Evolutionary conservation across 345 rosid species (phyloP).

Genomic region (Bruguiera parviflora): DNA sequence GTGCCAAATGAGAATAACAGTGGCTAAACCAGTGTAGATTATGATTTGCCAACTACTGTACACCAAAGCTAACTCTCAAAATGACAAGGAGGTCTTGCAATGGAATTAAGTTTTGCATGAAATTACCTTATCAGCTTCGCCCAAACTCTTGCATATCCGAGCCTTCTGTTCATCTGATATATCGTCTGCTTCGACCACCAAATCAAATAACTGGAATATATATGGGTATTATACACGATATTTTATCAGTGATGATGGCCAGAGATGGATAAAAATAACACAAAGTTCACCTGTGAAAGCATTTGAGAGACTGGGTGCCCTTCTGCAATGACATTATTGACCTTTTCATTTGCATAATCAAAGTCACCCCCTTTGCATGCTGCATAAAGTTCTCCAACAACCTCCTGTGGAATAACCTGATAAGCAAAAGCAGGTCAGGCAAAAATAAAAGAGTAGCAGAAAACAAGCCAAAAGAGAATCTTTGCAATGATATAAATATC

Average conservation of each 20-base stretch:
- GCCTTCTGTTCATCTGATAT: constrained; percentile 86
- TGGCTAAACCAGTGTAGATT: too few relatives aligned
- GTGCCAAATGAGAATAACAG: too few relatives aligned
- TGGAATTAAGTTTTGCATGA: constrained; percentile 1
- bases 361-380: constrained; percentile 86
- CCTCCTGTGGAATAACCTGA: constrained; percentile 74
- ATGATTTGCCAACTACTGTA: too few relatives aligned
- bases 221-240: constrained; percentile 14
- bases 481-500: not conserved
- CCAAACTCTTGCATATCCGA: constrained; percentile 74
- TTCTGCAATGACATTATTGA: constrained; percentile 67
- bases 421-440: constrained; percentile 1
- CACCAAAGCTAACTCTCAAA: too few relatives aligned
- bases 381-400: constrained; percentile 50
- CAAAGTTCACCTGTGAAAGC: constrained; percentile 60
- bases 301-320: constrained; percentile 91
- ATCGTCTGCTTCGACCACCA: constrained; percentile 64
- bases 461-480: not conserved
- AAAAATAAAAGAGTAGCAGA: not conserved
- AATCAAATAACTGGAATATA: constrained; percentile 58
- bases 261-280: constrained; percentile 6
- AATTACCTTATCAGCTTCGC: constrained; percentile 75
- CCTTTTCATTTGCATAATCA: constrained; percentile 87
- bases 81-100: not conserved
- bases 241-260: not conserved